A percentile compares a stretch with the other conserved stretches of the same genome.
Evolutionary conservation across 768 basidiomycete species (phyloP).

Genomic region (Mycena venus): DNA sequence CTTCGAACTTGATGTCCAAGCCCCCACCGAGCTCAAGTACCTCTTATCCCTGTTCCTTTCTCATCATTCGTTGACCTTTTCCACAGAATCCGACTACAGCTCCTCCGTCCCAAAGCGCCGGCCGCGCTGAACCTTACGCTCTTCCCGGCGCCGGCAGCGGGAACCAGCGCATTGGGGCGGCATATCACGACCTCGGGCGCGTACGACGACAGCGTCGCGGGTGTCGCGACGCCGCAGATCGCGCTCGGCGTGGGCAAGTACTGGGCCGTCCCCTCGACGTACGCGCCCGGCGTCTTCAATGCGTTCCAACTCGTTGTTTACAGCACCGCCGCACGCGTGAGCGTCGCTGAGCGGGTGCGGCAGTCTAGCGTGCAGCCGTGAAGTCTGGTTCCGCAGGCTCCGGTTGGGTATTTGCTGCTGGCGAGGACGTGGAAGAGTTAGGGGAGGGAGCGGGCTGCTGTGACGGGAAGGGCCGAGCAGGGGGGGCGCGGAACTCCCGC

Average conservation of each 20-base stretch:
- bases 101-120: slow-evolving; percentile 58
- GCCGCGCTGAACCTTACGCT: slow-evolving; percentile 73
- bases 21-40: slow-evolving; percentile 70
- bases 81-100: slow-evolving; percentile 78
- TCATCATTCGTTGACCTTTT: background rate
- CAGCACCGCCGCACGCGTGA: slow-evolving; percentile 51
- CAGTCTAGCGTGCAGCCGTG: background rate
- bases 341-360: slow-evolving; percentile 15
- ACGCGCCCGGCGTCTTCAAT: slow-evolving; percentile 67
- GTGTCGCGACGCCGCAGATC: slow-evolving; percentile 72
- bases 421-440: too few species aligned
- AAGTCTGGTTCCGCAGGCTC: too few species aligned
- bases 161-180: slow-evolving; percentile 45
- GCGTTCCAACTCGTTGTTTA: slow-evolving; percentile 75
- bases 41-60: slow-evolving; percentile 33
- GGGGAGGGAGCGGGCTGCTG: background rate
- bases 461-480: slow-evolving; percentile 21
- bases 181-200: slow-evolving; percentile 81
- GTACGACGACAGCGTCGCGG: slow-evolving; percentile 81
- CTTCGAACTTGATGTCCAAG: slow-evolving; percentile 70
- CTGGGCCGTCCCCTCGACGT: slow-evolving; percentile 81
- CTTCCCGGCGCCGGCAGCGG: slow-evolving; percentile 50
- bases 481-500: slow-evolving; percentile 23
- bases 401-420: background rate
- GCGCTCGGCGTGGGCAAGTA: slow-evolving; percentile 75